A percentile compares a stretch with the other conserved stretches of the same genome.
These are phyloP conservation scores for Davidsoniella virescens DNA, from an alignment of 2,329 filamentous ascomycete species.

Conservation along the genomic window DNA sequence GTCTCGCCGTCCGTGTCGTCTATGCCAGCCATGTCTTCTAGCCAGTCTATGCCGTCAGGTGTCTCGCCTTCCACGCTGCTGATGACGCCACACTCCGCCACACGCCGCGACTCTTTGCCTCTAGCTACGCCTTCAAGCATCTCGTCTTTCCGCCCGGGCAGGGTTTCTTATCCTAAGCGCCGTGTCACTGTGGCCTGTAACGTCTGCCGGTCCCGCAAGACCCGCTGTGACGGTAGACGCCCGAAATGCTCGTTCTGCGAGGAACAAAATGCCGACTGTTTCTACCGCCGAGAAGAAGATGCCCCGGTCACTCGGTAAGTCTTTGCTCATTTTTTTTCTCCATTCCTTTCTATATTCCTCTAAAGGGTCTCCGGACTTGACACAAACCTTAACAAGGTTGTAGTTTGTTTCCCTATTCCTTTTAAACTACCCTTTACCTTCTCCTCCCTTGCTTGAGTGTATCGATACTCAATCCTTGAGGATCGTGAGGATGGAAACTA, in stretches of 20 bases:
- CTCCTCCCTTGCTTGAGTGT: background rate
- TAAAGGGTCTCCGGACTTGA: background rate
- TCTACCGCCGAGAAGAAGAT: conserved; percentile 13
- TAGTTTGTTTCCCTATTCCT: background rate
- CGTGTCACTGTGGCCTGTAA: conserved; percentile 15
- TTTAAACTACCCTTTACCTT: background rate
- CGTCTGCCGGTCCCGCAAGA: conserved; percentile 15
- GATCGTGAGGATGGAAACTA: no score
- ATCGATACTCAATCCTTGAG: background rate
- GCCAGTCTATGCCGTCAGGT: no score
- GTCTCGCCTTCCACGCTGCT: no score
- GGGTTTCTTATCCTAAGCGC: conserved; percentile 14
- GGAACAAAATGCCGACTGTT: conserved; percentile 11
- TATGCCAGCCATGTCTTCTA: no score
- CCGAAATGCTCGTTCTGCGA: conserved; percentile 15
- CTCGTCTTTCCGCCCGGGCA: no score
- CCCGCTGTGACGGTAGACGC: conserved; percentile 13
- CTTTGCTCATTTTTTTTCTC: background rate
- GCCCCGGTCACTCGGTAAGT: conserved; percentile 7
- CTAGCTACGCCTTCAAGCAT: no score
- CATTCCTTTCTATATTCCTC: background rate
- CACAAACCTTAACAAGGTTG: background rate
- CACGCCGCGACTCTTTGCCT: no score
- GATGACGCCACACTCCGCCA: no score
- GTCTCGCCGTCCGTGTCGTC: no score